These are phyloP conservation scores for Ceratocystis alfenasii DNA, from an alignment of 2,329 filamentous ascomycete genomes.

Conservation along the genomic window DNA sequence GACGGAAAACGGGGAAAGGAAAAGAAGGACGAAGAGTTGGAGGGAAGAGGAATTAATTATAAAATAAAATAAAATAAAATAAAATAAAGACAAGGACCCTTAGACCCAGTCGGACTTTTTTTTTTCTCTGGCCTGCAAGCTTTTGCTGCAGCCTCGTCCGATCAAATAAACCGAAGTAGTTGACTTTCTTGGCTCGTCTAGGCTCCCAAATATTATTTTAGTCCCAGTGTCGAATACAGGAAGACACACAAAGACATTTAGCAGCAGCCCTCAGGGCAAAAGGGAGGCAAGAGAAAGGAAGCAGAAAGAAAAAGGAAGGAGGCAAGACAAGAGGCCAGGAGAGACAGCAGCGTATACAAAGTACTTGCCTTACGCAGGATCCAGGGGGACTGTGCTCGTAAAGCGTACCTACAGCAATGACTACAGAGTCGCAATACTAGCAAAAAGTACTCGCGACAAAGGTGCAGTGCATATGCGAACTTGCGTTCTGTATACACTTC, in stretches of 20 bases:
- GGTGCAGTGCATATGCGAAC: neutral
- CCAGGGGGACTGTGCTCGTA: neutral
- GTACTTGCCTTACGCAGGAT: neutral
- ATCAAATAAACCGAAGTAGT: neutral
- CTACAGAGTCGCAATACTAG: neutral
- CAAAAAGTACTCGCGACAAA: neutral
- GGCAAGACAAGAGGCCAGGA: neutral
- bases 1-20: neutral
- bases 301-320: neutral
- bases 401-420: neutral
- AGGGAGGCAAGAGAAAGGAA: neutral
- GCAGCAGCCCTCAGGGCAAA: neutral
- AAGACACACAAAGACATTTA: neutral
- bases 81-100: neutral
- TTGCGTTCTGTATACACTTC: neutral
- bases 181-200: neutral
- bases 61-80: conserved; percentile 13
- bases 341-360: neutral
- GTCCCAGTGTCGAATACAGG: neutral
- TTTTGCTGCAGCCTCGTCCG: neutral
- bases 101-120: neutral
- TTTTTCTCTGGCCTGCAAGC: neutral
- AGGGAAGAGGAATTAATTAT: conserved; percentile 3
- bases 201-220: neutral
- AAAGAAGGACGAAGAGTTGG: conserved; percentile 7